A percentile compares a stretch with the other conserved stretches of the same genome.
Conservation (phyloP, 257 asterid species). For the Gynochthodes officinalis region DNA sequence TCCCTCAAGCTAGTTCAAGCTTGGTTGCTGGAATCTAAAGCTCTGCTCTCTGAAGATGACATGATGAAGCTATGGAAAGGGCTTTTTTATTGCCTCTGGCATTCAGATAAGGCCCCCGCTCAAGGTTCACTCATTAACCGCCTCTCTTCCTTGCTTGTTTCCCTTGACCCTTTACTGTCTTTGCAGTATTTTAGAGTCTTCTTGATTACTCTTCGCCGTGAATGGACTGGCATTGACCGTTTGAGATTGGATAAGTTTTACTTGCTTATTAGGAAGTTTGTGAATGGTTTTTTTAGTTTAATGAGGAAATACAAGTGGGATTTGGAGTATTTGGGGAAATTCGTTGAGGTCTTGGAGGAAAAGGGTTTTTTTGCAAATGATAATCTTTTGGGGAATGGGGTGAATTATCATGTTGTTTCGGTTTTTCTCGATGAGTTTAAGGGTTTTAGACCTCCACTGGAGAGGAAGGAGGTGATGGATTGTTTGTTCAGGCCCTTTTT, state of each 20-base stretch:
- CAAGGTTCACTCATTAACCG: slow-evolving; percentile 63
- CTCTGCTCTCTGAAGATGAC: slow-evolving; percentile 56
- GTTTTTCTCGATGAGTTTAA: slow-evolving; percentile 82
- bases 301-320: slow-evolving; percentile 64
- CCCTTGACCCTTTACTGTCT: slow-evolving; percentile 54
- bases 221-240: slow-evolving; percentile 90
- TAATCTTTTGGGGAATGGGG: slow-evolving; percentile 76
- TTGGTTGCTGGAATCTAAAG: slow-evolving; percentile 53
- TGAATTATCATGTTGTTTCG: slow-evolving; percentile 73
- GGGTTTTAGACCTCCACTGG: slow-evolving; percentile 54
- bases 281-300: slow-evolving; percentile 53
- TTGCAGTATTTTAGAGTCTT: slow-evolving; percentile 65
- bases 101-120: slow-evolving; percentile 75
- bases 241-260: slow-evolving; percentile 89
- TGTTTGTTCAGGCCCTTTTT: slow-evolving; percentile 63
- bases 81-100: slow-evolving; percentile 91
- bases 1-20: slow-evolving; percentile 58
- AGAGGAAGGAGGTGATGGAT: slow-evolving; percentile 48
- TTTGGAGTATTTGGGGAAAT: slow-evolving; percentile 44
- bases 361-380: slow-evolving; percentile 69
- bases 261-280: slow-evolving; percentile 68
- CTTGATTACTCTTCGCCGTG: slow-evolving; percentile 67
- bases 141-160: slow-evolving; percentile 49
- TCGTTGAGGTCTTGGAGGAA: slow-evolving; percentile 46
- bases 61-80: slow-evolving; percentile 89